Base-by-base conservation (phyloP, 495 filamentous ascomycete genomes). In the Penicillium antarcticum region DNA sequence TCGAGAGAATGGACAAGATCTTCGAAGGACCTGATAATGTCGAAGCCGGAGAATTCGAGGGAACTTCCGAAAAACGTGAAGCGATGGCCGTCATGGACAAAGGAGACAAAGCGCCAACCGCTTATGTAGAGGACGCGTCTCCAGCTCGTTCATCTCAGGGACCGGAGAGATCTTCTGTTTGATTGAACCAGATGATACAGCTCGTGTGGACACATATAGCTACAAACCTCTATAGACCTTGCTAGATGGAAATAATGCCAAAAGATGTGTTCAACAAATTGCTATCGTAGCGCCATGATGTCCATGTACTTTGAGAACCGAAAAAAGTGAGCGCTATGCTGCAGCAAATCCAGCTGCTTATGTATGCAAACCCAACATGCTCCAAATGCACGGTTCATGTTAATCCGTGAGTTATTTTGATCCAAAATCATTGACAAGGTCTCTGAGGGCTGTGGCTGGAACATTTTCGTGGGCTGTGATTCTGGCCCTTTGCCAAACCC, bases 1-100 rank as follows among this genome's bases (percentile, higher is more conserved):
- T 73, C 4, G 69, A 73, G 39, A 50, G 67, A 19, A 73, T 73
- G 67, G 70, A 71, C 23, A 61, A 55, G 39, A 60, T 73, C 3
- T 73, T 73, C 42, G 69, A 67, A 1, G 62, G 62, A 10, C 24
- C 63, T n/a, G 70, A 73, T 60, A 57, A 53, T 24, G 67, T 72
- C 6, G 61, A 60, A 29, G 70, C 52, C 2, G 64, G 62, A 5
- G 62, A 71, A 48, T 50, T 49, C 37, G 56, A 69, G 40, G 42
- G 51, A 13, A 48, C 18, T n/a, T 48, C 47, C 3, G 51, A 58
- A 43, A 58, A 58, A 26, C 24, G 32, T 21, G 60, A 56, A 33
- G 49, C 58, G 1, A 51, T 43, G 17, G 62, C 57, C 17, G 56
- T 62, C 51, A 55, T 58, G 5, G 41, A 56, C 1, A 24, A 53